phyloP scores from a whole-genome alignment of 2,329 filamentous ascomycete genomes.

The Emericellopsis atlantica region DNA sequence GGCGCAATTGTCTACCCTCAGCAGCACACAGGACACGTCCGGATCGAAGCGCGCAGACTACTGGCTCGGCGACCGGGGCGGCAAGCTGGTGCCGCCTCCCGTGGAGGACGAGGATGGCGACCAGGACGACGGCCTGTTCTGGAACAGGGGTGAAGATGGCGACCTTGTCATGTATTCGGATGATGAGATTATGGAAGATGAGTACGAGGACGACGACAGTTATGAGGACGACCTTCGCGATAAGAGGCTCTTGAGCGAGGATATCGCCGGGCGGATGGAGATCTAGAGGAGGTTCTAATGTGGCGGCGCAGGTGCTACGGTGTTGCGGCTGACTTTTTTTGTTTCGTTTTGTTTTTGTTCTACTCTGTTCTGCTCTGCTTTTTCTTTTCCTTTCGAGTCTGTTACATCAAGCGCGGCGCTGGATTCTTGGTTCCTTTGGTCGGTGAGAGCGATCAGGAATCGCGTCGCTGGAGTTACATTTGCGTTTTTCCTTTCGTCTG shows the following conservation, averaged over 20 bases:
- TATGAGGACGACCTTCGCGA: conserved; percentile 24
- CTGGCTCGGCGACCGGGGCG: conserved; percentile 66
- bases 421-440: conserved; percentile 15
- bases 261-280: conserved; percentile 50
- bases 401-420: conserved; percentile 12
- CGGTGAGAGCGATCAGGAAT: conserved; percentile 24
- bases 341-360: conserved; percentile 2
- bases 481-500: background rate
- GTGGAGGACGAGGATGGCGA: conserved; percentile 33
- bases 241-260: conserved; percentile 44
- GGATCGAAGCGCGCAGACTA: conserved; percentile 65
- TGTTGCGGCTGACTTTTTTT: background rate
- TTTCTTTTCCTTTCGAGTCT: conserved; percentile 5
- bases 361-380: conserved; percentile 4
- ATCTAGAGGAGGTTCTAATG: conserved; percentile 25
- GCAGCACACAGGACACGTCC: conserved; percentile 16
- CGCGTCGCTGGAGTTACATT: conserved; percentile 6
- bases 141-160: conserved; percentile 46
- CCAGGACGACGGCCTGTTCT: conserved; percentile 37
- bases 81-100: conserved; percentile 30
- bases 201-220: conserved; percentile 30
- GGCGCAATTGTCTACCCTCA: conserved; percentile 5
- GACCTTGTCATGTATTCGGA: conserved; percentile 41
- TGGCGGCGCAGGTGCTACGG: background rate
- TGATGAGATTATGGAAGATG: conserved; percentile 31